A percentile compares a stretch with the other conserved stretches of the same genome.
phyloP scores from a whole-genome alignment of 805 yeast genomes.

The Novakomyces olei region DNA sequence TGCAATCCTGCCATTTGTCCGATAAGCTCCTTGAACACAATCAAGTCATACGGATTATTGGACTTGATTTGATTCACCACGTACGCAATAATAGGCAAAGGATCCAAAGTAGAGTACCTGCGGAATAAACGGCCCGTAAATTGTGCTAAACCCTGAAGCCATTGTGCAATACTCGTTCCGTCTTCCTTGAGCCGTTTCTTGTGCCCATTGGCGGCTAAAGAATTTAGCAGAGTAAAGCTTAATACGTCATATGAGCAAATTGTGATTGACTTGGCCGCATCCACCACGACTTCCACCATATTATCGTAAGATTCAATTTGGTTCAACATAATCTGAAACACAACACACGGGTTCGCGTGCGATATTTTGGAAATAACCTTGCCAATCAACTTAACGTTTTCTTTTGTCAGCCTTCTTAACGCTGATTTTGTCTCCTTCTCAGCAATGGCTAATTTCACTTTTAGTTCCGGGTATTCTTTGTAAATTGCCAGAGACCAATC shows the following conservation, averaged over 20 bases:
- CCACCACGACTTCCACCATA: slow-evolving; percentile 53
- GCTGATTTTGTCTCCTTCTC: slow-evolving; percentile 61
- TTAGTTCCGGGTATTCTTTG: slow-evolving; percentile 33
- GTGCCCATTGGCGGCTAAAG: slow-evolving; percentile 42
- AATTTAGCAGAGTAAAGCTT: slow-evolving; percentile 45
- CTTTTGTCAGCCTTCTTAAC: slow-evolving; percentile 60
- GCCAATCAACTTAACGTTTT: slow-evolving; percentile 52
- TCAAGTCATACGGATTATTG: slow-evolving; percentile 35
- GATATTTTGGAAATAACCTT: slow-evolving; percentile 49
- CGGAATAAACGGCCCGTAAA: slow-evolving; percentile 57
- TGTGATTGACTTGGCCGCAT: slow-evolving; percentile 54
- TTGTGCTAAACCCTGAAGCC: slow-evolving; percentile 55
- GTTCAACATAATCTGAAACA: slow-evolving; percentile 44
- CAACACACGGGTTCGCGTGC: slow-evolving; percentile 56
- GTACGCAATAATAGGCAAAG: slow-evolving; percentile 37
- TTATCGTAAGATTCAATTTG: slow-evolving; percentile 88
- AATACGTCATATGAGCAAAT: slow-evolving; percentile 69
- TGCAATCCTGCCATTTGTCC: slow-evolving; percentile 62
- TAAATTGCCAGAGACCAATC: slow-evolving; percentile 41
- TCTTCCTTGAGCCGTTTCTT: slow-evolving; percentile 45
- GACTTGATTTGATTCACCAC: slow-evolving; percentile 39
- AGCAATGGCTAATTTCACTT: slow-evolving; percentile 38
- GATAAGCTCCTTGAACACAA: slow-evolving; percentile 45
- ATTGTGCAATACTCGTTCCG: slow-evolving; percentile 58
- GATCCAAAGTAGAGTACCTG: slow-evolving; percentile 32